Conservation (phyloP, 23 red algal species). For the Porphyridium purpureum region DNA sequence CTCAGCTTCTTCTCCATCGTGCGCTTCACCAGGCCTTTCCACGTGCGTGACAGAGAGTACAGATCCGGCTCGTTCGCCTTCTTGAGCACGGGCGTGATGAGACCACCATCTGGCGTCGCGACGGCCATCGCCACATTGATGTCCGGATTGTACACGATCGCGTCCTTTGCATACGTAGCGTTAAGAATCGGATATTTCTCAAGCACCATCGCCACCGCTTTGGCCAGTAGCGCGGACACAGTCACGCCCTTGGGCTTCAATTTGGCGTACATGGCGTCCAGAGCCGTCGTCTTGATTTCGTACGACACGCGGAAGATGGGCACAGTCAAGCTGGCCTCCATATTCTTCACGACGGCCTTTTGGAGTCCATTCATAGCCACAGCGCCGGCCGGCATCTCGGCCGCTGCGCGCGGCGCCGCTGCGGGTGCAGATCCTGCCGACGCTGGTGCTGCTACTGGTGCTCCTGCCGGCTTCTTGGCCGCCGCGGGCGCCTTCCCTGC, state of each 20-base stretch:
- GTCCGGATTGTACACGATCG: conserved; percentile 53
- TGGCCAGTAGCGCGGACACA: conserved; percentile 79
- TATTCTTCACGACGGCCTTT: conserved; percentile 91
- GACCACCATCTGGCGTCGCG: conserved; percentile 65
- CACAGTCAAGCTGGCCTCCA: conserved; percentile 66
- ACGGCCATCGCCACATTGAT: conserved; percentile 93
- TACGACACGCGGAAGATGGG: conserved; percentile 90
- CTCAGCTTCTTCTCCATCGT: conserved; percentile 66
- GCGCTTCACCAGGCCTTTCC: conserved; percentile 86
- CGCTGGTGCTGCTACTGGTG: neutral
- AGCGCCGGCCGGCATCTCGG: conserved; percentile 45
- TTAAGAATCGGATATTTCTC: conserved; percentile 90
- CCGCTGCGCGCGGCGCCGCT: conserved; percentile 6
- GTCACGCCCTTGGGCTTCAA: conserved; percentile 91
- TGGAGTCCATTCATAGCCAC: conserved; percentile 86
- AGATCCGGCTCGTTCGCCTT: conserved; percentile 67
- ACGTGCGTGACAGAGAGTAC: conserved; percentile 59
- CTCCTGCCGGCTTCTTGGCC: neutral
- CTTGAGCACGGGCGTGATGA: conserved; percentile 80
- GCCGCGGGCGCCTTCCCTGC: conserved; percentile 41
- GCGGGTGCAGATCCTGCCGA: conserved; percentile 3
- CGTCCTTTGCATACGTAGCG: conserved; percentile 41
- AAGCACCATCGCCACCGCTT: conserved; percentile 56
- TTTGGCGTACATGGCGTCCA: conserved; percentile 81
- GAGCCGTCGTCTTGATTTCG: conserved; percentile 51